Evolutionary conservation across 129 eudicot genomes (phyloP).

Genomic region (Artemisia argyi): DNA sequence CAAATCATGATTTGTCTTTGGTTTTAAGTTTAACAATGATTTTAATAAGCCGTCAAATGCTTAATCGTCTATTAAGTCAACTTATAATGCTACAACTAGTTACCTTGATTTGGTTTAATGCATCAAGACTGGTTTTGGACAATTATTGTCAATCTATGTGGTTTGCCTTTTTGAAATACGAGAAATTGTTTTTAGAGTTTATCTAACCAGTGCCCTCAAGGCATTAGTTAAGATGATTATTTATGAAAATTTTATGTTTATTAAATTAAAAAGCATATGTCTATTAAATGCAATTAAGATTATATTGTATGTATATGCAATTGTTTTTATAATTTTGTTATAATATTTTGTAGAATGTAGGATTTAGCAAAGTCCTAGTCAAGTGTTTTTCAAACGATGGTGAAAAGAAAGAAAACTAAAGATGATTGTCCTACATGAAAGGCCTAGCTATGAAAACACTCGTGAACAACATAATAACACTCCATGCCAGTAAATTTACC

Average conservation of each 20-base stretch:
- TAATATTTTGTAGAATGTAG: background rate
- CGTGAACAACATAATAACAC: constrained; percentile 22
- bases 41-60: background rate
- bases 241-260: too few species aligned
- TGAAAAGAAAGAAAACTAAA: constrained; percentile 10
- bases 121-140: constrained; percentile 16
- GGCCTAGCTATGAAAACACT: constrained; percentile 27
- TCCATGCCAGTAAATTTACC: constrained; percentile 27
- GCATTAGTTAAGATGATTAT: too few species aligned
- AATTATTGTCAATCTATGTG: background rate
- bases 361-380: background rate
- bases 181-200: background rate
- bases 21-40: constrained; percentile 6
- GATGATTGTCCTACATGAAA: constrained; percentile 23
- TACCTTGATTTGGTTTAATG: constrained; percentile 23
- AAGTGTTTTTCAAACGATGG: constrained; percentile 4
- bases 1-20: constrained; percentile 5
- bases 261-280: too few species aligned
- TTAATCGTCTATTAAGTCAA: constrained; percentile 22
- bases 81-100: background rate
- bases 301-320: background rate
- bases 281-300: too few species aligned
- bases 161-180: background rate
- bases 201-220: too few species aligned
- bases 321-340: too few species aligned